phyloP scores from a whole-genome alignment of 2,329 filamentous ascomycete species.

The Calonectria hawksworthii region DNA sequence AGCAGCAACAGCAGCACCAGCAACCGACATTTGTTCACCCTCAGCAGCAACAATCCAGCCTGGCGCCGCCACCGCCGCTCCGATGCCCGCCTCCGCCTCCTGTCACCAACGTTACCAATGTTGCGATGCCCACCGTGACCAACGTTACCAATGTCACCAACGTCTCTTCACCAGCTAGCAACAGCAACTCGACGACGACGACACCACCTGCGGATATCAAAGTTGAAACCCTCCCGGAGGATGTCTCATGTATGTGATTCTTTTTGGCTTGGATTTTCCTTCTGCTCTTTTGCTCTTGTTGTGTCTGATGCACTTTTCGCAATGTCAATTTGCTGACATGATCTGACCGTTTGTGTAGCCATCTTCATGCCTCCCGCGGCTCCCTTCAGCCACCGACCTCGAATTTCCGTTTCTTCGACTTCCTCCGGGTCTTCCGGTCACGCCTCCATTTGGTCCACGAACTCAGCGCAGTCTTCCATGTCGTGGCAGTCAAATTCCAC shows the following conservation, averaged over 20 bases:
- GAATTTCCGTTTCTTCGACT: slow-evolving; percentile 64
- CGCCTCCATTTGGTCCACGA: slow-evolving; percentile 61
- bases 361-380: slow-evolving; percentile 54
- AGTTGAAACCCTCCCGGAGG: slow-evolving; percentile 47
- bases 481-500: slow-evolving; percentile 54
- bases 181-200: slow-evolving; percentile 39
- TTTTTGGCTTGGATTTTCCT: background rate
- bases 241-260: slow-evolving; percentile 43
- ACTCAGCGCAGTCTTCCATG: slow-evolving; percentile 56
- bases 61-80: slow-evolving; percentile 45
- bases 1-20: slow-evolving; percentile 37
- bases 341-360: slow-evolving; percentile 40
- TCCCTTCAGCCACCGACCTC: slow-evolving; percentile 57
- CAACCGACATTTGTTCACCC: slow-evolving; percentile 37
- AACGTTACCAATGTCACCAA: slow-evolving; percentile 31
- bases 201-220: slow-evolving; percentile 47
- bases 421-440: slow-evolving; percentile 65
- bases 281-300: background rate
- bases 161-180: slow-evolving; percentile 31
- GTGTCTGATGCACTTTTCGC: background rate
- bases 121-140: slow-evolving; percentile 26
- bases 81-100: slow-evolving; percentile 49
- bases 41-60: slow-evolving; percentile 36
- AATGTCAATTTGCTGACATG: slow-evolving; percentile 28
- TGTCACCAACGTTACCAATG: slow-evolving; percentile 2